Evolutionary conservation across 2,329 filamentous ascomycete genomes (phyloP).

Genomic region (Diaporthe vexans): DNA sequence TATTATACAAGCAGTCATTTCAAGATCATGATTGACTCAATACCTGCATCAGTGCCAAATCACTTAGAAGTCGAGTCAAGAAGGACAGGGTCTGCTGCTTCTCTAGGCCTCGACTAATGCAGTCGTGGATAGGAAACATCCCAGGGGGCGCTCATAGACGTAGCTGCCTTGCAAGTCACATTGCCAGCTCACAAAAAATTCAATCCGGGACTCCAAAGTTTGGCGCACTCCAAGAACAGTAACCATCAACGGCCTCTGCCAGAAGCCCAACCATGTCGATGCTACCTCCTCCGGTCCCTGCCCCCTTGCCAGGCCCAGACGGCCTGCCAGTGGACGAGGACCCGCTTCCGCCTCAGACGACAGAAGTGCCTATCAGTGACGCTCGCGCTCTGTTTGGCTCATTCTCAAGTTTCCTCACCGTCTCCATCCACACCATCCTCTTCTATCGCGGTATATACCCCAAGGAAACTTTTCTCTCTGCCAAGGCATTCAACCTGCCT

Average conservation of each 20-base stretch:
- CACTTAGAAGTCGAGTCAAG: constrained; percentile 4
- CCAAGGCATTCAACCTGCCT: constrained; percentile 85
- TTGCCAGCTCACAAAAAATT: neutral
- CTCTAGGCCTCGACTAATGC: constrained; percentile 12
- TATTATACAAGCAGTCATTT: neutral
- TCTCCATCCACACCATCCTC: constrained; percentile 88
- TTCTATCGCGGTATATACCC: constrained; percentile 88
- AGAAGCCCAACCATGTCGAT: constrained; percentile 38
- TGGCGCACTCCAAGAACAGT: neutral
- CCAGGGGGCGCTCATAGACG: neutral
- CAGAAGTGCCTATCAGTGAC: constrained; percentile 53
- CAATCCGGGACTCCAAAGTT: neutral
- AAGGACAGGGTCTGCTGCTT: constrained; percentile 1
- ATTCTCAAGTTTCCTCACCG: constrained; percentile 85
- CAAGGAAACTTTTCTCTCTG: constrained; percentile 79
- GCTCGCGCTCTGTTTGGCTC: constrained; percentile 73
- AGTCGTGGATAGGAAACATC: constrained; percentile 2
- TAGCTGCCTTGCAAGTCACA: neutral
- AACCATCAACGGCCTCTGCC: neutral
- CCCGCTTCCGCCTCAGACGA: constrained; percentile 24
- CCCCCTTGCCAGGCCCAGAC: neutral
- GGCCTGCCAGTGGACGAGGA: constrained; percentile 16
- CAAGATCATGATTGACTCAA: constrained; percentile 14
- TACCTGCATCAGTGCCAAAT: neutral
- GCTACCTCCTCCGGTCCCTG: constrained; percentile 34